phyloP scores from a whole-genome alignment of 1,284 basidiomycete genomes.

The Sanguinoderma infundibulare region DNA sequence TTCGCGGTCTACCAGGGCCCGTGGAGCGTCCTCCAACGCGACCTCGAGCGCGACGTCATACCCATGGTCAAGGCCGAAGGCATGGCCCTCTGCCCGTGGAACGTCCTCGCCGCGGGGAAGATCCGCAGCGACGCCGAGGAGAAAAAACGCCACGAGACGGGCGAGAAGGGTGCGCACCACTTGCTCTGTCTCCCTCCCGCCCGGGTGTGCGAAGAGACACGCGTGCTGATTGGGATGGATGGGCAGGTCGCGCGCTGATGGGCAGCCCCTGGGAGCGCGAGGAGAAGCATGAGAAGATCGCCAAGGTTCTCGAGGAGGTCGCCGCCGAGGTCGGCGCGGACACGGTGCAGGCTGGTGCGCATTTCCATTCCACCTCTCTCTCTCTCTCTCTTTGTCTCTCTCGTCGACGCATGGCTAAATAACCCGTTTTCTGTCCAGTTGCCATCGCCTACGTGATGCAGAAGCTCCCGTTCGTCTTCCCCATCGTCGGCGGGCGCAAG shows the following conservation, averaged over 20 bases:
- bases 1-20: slow-evolving; percentile 63
- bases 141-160: slow-evolving; percentile 26
- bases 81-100: slow-evolving; percentile 34
- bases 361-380: background rate
- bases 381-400: too few relatives aligned
- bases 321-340: slow-evolving; percentile 28
- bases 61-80: slow-evolving; percentile 46
- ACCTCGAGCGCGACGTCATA: slow-evolving; percentile 65
- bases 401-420: background rate
- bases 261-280: slow-evolving; percentile 28
- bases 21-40: slow-evolving; percentile 54
- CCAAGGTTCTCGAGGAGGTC: slow-evolving; percentile 31
- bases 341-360: slow-evolving; percentile 23
- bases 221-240: background rate
- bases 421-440: background rate
- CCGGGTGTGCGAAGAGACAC: too few relatives aligned
- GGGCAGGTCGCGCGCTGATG: background rate
- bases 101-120: slow-evolving; percentile 37
- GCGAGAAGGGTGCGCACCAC: slow-evolving; percentile 9
- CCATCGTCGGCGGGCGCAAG: slow-evolving; percentile 32
- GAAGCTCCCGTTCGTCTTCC: slow-evolving; percentile 31
- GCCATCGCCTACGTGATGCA: slow-evolving; percentile 33
- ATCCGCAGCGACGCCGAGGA: slow-evolving; percentile 38
- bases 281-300: slow-evolving; percentile 27
- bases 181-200: background rate